These are phyloP conservation scores for Limnanthes douglasii DNA, from an alignment of 345 rosid genomes.

Conservation along the genomic window DNA sequence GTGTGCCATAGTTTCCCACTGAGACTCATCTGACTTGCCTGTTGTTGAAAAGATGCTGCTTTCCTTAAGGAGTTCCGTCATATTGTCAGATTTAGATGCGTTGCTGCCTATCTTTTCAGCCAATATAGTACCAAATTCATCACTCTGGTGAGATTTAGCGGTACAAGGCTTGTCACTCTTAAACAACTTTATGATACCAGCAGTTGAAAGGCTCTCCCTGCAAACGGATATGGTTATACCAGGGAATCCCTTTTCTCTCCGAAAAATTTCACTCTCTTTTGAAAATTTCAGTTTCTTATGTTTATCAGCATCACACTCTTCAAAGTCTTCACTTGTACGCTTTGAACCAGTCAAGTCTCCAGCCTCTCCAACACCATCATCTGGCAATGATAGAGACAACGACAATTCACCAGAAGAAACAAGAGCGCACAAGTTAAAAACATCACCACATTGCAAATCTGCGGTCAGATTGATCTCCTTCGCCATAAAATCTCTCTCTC, in stretches of 20 bases:
- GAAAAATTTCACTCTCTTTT: slow-evolving; percentile 70
- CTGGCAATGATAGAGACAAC: slow-evolving; percentile 53
- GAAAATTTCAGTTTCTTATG: slow-evolving; percentile 46
- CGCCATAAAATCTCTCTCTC: slow-evolving; percentile 40
- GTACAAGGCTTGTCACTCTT: slow-evolving; percentile 24
- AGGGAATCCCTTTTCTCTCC: slow-evolving; percentile 92
- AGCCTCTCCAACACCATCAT: slow-evolving; percentile 88
- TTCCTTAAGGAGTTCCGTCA: slow-evolving; percentile 23
- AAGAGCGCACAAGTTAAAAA: slow-evolving; percentile 53
- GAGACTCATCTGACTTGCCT: slow-evolving; percentile 22
- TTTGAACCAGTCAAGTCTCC: slow-evolving; percentile 67
- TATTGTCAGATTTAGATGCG: slow-evolving; percentile 15
- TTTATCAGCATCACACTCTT: slow-evolving; percentile 26
- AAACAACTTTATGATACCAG: slow-evolving; percentile 34
- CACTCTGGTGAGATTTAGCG: slow-evolving; percentile 19
- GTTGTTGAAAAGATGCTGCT: slow-evolving; percentile 19
- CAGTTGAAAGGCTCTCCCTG: slow-evolving; percentile 24
- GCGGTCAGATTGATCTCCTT: slow-evolving; percentile 35
- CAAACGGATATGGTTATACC: slow-evolving; percentile 48
- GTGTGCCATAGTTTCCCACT: slow-evolving; percentile 71
- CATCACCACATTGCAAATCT: slow-evolving; percentile 90
- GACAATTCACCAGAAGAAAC: slow-evolving; percentile 70
- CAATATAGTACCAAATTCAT: no score
- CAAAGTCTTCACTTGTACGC: slow-evolving; percentile 50
- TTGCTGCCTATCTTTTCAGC: no score